Evolutionary conservation across 2,329 filamentous ascomycete genomes (phyloP), one percentile per base, ranked within the genome.

Genomic region (Onygenales sp.): DNA sequence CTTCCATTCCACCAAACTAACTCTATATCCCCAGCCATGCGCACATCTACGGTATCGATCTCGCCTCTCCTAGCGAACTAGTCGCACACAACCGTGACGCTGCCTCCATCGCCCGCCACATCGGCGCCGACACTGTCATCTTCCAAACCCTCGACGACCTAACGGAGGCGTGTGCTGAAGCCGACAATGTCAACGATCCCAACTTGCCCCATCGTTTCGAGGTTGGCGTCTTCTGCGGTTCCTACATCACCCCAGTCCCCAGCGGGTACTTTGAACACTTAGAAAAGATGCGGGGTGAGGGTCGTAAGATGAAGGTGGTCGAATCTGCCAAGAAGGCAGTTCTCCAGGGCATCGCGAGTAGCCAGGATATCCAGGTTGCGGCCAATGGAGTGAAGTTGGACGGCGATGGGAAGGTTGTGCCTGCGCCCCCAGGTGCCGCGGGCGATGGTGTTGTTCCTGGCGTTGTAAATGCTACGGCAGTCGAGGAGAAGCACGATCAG

Each of bases 141-240:
- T 90, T 84, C 66, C 86, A 90, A 64, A 82, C 78, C 13, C 79
- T 97, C 1, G 78, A 83, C 1, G 91, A 94, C 62, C 76, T 97
- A n/a, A 85, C 86, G 64, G 82, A 78, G 33, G 83, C 90, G 0
- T 96, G 91, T 64, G 79, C 83, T 1, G 84, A 89, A 59, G 79
- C 88, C 3, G 84, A 82, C 4, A 61, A 62, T 36, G 69, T 56
- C 78, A 83, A 49, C 73, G 79, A 52, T 71, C 79, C 56, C 72
- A 74, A 36, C 67, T 80, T 61, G 76, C 72, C 71, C 4, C 61
- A 80, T 58, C 76, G 85, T 52, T 96, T 96, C 60, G 92, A 97
- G 66, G 84, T 94, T 2, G 91, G 92, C 52, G 91, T 96, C 7
- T 96, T 97, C 74, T 89, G 84, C 64, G 92, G 92, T 45, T 82